Conservation (phyloP, 257 asterid genomes). For the Fraxinus quadrangulata region DNA sequence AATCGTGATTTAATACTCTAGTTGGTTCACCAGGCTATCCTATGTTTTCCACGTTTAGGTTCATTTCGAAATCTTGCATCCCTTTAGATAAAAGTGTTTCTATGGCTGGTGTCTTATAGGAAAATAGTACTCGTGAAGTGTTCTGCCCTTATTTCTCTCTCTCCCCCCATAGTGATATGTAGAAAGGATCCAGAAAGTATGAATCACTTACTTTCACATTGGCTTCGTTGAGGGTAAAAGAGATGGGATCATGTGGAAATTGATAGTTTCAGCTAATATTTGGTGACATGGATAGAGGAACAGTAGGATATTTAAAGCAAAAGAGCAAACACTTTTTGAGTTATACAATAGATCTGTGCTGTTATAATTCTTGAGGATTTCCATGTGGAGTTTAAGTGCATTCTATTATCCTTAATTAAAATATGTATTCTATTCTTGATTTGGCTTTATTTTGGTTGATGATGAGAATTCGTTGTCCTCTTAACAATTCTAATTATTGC, state of each 20-base stretch:
- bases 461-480: not conserved
- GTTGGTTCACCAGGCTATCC: not conserved
- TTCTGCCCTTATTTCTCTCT: not conserved
- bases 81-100: no score
- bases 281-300: not conserved
- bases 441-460: not conserved
- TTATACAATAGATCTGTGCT: not conserved
- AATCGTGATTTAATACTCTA: not conserved
- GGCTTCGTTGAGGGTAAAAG: not conserved
- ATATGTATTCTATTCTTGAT: not conserved
- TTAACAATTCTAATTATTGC: not conserved
- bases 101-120: not conserved
- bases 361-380: not conserved
- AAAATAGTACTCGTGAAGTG: not conserved
- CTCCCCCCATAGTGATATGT: not conserved
- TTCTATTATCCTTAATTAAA: not conserved
- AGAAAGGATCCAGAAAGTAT: not conserved
- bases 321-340: not conserved
- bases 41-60: not conserved
- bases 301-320: not conserved
- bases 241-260: not conserved
- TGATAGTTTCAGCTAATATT: not conserved
- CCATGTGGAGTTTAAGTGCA: not conserved
- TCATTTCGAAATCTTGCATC: no score
- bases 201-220: no score